These are phyloP conservation scores for Amanita pallidorosea DNA, from an alignment of 768 basidiomycete species.

Conservation along the genomic window DNA sequence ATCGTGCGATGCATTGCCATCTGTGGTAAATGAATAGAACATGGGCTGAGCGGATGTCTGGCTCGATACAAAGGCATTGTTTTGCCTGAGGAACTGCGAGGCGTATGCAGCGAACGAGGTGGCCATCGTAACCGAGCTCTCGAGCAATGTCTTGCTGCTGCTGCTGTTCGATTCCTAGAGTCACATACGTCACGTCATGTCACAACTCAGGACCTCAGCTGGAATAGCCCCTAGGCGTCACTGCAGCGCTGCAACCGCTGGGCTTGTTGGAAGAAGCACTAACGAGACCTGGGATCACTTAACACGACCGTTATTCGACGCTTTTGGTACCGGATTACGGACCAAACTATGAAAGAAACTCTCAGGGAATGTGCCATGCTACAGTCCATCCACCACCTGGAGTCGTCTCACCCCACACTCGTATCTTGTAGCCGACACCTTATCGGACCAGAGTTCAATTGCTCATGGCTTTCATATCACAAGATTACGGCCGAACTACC, in stretches of 20 bases:
- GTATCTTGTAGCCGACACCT: neutral
- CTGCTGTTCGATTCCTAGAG: neutral
- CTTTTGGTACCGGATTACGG: too few species aligned
- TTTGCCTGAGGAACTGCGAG: constrained; percentile 65
- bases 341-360: too few species aligned
- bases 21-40: constrained; percentile 83
- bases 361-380: too few species aligned
- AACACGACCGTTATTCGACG: too few species aligned
- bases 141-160: constrained; percentile 6
- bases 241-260: too few species aligned
- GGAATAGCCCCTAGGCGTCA: too few species aligned
- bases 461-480: neutral
- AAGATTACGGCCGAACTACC: neutral
- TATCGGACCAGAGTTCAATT: neutral
- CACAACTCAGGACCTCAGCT: neutral
- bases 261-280: too few species aligned
- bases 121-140: constrained; percentile 26
- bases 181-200: neutral
- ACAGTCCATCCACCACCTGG: neutral
- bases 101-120: constrained; percentile 77
- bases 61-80: constrained; percentile 27
- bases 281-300: too few species aligned
- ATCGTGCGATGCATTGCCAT: constrained; percentile 43
- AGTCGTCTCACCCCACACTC: neutral
- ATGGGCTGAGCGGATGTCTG: constrained; percentile 65